phyloP scores from a whole-genome alignment of 257 asterid genomes.

The Plantago major region DNA sequence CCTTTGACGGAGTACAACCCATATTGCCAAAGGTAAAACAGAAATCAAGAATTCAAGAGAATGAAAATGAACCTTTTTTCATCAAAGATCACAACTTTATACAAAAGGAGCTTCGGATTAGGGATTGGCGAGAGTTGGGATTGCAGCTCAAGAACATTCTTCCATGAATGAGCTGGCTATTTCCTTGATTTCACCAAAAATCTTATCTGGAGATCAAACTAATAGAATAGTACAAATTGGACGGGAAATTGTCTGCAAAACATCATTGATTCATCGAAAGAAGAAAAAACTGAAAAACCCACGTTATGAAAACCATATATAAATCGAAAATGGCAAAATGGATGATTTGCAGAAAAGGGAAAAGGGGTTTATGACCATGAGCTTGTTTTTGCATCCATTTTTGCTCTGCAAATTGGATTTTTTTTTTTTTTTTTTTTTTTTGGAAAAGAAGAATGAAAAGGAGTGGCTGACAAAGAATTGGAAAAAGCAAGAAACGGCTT shows the following conservation, averaged over 20 bases:
- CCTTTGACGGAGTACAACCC: conserved; percentile 89
- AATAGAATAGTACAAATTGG: conserved; percentile 8
- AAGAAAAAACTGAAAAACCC: conserved; percentile 19
- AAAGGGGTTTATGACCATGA: no score
- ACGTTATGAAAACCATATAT: conserved; percentile 1
- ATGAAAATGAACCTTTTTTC: not conserved
- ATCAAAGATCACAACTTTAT: conserved; percentile 12
- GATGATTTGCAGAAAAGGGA: no score
- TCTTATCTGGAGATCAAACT: conserved; percentile 27
- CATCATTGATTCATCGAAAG: conserved; percentile 3
- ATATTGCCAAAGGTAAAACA: conserved; percentile 22
- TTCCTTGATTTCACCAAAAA: conserved; percentile 33
- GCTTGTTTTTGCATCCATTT: not conserved
- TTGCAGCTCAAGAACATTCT: conserved; percentile 45
- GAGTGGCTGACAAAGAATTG: no score
- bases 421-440: no score
- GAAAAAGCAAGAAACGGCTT: no score
- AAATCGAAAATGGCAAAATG: no score
- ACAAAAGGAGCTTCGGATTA: conserved; percentile 15
- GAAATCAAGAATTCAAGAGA: conserved; percentile 1
- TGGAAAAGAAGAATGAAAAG: no score
- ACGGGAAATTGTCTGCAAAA: not conserved
- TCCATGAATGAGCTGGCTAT: conserved; percentile 38
- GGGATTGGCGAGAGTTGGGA: conserved; percentile 19
- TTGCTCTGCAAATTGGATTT: not conserved